These are phyloP conservation scores for Mortierella sp. DNA, from an alignment of 371 early-diverging fungal species.

Conservation along the genomic window DNA sequence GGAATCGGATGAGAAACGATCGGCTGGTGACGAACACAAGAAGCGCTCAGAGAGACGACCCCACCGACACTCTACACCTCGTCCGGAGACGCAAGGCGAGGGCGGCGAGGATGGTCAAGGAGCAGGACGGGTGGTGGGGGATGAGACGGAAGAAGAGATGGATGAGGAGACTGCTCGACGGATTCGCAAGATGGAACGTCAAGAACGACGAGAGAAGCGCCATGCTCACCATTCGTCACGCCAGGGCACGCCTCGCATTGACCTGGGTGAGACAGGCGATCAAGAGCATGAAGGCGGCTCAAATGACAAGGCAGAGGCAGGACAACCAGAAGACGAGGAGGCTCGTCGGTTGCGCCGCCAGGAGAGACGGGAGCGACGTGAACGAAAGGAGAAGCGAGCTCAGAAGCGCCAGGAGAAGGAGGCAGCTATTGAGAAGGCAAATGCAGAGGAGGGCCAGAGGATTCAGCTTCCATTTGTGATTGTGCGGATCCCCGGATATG, in stretches of 20 bases:
- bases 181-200: constrained; percentile 19
- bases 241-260: neutral
- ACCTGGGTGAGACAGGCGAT: neutral
- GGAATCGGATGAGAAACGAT: neutral
- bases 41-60: constrained; percentile 25
- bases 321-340: constrained; percentile 9
- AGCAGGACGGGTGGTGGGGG: neutral
- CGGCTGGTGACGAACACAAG: constrained; percentile 8
- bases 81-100: constrained; percentile 26
- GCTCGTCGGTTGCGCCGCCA: constrained; percentile 18
- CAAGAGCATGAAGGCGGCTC: neutral
- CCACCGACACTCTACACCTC: constrained; percentile 34
- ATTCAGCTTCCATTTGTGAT: constrained; percentile 40
- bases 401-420: constrained; percentile 33
- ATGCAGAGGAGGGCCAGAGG: constrained; percentile 18
- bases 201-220: constrained; percentile 25
- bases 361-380: constrained; percentile 29
- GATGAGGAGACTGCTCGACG: constrained; percentile 34
- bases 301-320: neutral
- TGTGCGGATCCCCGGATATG: constrained; percentile 39
- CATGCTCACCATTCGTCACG: constrained; percentile 5
- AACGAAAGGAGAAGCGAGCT: constrained; percentile 34
- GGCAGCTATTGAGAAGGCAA: neutral
- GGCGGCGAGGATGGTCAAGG: constrained; percentile 8
- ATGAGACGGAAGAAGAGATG: neutral